These are phyloP conservation scores for Eutypa lata DNA, from an alignment of 2,329 filamentous ascomycete genomes.

Conservation along the genomic window DNA sequence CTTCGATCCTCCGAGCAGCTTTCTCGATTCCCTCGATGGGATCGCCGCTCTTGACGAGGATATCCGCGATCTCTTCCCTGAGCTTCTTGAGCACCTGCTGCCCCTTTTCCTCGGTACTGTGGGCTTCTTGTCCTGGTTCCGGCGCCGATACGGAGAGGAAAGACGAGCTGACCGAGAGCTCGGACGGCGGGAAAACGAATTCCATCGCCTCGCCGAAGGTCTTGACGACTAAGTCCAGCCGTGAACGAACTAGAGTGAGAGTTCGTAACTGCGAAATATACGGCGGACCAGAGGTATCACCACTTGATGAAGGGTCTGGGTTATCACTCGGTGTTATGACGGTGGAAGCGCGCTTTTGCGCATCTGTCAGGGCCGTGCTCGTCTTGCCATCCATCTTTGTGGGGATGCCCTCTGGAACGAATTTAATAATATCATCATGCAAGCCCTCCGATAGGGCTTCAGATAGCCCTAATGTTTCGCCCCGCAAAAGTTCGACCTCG, in stretches of 20 bases:
- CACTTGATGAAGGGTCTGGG: too few species aligned
- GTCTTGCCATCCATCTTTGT: conserved; percentile 25
- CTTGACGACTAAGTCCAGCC: conserved; percentile 86
- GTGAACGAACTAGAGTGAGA: conserved; percentile 74
- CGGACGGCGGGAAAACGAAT: conserved; percentile 86
- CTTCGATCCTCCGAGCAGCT: conserved; percentile 71
- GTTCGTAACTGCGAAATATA: conserved; percentile 79
- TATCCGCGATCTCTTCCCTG: conserved; percentile 65
- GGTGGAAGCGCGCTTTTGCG: conserved; percentile 19
- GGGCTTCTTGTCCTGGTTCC: conserved; percentile 58
- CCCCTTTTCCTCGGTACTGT: conserved; percentile 81
- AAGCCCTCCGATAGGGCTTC: conserved; percentile 74
- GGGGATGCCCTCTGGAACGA: conserved; percentile 56
- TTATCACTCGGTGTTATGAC: conserved; percentile 8
- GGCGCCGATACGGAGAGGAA: conserved; percentile 90
- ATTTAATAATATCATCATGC: conserved; percentile 67
- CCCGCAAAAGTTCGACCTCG: conserved; percentile 89
- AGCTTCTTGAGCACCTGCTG: conserved; percentile 73
- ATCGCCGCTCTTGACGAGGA: conserved; percentile 58
- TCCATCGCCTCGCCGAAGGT: conserved; percentile 95
- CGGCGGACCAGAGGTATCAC: conserved; percentile 45
- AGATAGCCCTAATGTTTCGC: conserved; percentile 76
- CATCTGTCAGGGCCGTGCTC: too few species aligned
- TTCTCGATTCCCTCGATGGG: conserved; percentile 67
- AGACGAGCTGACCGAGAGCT: conserved; percentile 77